Evolutionary conservation across 305 asterid genomes (phyloP).

Genomic region (Lippia alba): DNA sequence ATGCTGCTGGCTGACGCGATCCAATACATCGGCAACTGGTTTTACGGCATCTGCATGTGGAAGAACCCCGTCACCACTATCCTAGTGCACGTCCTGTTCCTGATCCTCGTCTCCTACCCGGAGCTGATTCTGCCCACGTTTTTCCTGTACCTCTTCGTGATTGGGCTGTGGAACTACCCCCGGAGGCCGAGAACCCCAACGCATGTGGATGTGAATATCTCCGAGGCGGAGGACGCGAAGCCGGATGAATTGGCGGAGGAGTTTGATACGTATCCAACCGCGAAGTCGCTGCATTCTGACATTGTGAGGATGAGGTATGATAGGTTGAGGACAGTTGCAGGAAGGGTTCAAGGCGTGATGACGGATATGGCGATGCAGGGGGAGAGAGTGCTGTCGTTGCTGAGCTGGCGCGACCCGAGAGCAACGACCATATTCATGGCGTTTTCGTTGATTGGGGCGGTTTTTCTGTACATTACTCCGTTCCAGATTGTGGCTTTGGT

Average conservation of each 20-base stretch:
- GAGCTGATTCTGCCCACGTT: conserved; percentile 81
- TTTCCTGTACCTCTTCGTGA: conserved; percentile 86
- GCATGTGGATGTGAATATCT: conserved; percentile 85
- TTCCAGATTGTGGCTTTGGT: conserved; percentile 77
- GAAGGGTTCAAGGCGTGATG: conserved; percentile 76
- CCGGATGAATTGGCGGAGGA: conserved; percentile 88
- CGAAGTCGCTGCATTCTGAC: conserved; percentile 50
- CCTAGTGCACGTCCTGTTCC: conserved; percentile 73
- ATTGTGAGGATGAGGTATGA: conserved; percentile 70
- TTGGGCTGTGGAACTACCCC: conserved; percentile 86
- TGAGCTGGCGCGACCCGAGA: conserved; percentile 96
- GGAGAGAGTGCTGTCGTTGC: conserved; percentile 71
- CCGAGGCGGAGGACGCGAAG: conserved; percentile 71
- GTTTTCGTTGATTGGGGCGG: conserved; percentile 68
- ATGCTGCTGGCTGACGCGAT: conserved; percentile 65
- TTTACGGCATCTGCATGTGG: conserved; percentile 74
- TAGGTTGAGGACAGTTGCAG: conserved; percentile 70
- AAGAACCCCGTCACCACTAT: conserved; percentile 80
- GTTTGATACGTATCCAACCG: conserved; percentile 78
- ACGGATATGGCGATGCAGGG: conserved; percentile 92
- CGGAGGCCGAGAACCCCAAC: conserved; percentile 80
- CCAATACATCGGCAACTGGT: conserved; percentile 58
- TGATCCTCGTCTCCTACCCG: conserved; percentile 83
- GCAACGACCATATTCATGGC: conserved; percentile 79
- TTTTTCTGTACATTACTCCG: conserved; percentile 75